Evolutionary conservation across 306 rosid genomes (phyloP).

Genomic region (Chamaecrista fasciculata): DNA sequence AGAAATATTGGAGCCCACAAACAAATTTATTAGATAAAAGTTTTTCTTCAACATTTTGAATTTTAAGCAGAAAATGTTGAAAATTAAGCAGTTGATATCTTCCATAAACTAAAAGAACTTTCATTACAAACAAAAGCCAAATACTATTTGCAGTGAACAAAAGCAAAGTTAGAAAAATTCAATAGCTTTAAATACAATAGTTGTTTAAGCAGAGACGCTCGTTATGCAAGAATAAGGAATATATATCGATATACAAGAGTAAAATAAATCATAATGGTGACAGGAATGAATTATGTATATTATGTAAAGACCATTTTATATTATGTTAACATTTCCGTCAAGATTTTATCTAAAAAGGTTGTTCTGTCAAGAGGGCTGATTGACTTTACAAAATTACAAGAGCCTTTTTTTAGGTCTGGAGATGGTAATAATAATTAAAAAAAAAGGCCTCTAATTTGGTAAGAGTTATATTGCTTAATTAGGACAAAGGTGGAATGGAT

Average conservation of each 20-base stretch:
- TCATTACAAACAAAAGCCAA: neutral
- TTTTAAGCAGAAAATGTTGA: neutral
- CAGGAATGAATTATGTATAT: neutral
- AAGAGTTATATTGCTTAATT: neutral
- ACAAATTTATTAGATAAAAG: neutral
- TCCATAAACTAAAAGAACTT: slow-evolving; percentile 10
- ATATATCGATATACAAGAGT: neutral
- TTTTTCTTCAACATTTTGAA: no score
- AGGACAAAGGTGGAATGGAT: neutral
- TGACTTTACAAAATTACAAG: neutral
- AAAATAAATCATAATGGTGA: neutral
- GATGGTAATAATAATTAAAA: neutral
- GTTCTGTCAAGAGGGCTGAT: neutral
- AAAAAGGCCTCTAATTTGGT: neutral
- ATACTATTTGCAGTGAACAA: neutral
- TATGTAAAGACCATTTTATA: neutral
- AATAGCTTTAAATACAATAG: neutral
- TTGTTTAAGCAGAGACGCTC: neutral
- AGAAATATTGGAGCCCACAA: neutral
- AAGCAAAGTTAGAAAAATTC: neutral
- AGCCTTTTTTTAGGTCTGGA: neutral
- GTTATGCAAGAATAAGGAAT: neutral
- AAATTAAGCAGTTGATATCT: neutral
- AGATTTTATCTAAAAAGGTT: no score
- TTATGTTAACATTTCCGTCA: neutral